phyloP scores from a whole-genome alignment of 352 stramenopile species.

The Phytophthora colocasiae region DNA sequence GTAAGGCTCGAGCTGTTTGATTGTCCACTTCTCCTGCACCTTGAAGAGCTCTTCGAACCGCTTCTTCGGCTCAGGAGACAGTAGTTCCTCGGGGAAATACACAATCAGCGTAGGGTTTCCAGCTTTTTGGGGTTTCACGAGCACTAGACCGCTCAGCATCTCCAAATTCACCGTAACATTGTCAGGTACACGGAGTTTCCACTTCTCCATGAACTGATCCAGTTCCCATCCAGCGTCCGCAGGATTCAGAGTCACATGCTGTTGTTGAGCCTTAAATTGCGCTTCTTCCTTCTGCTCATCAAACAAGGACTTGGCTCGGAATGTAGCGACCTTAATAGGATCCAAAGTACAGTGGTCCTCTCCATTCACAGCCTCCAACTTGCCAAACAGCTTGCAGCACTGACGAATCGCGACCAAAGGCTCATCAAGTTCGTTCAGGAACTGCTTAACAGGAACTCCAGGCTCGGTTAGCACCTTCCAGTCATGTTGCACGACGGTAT shows the following conservation, averaged over 20 bases:
- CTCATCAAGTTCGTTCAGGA: slow-evolving; percentile 48
- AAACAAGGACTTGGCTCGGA: slow-evolving; percentile 77
- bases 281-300: slow-evolving; percentile 60
- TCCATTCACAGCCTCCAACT: slow-evolving; percentile 18
- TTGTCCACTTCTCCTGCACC: slow-evolving; percentile 85
- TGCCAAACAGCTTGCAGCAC: slow-evolving; percentile 75
- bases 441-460: slow-evolving; percentile 50
- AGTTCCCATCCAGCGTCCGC: slow-evolving; percentile 56
- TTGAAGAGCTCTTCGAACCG: slow-evolving; percentile 83
- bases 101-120: slow-evolving; percentile 56
- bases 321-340: slow-evolving; percentile 69
- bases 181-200: slow-evolving; percentile 77
- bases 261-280: slow-evolving; percentile 42
- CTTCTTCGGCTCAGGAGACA: slow-evolving; percentile 77
- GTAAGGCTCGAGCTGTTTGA: slow-evolving; percentile 81
- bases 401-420: slow-evolving; percentile 68
- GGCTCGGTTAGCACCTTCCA: slow-evolving; percentile 56
- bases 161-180: slow-evolving; percentile 63
- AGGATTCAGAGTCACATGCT: slow-evolving; percentile 34
- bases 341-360: slow-evolving; percentile 61
- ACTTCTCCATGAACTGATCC: slow-evolving; percentile 84
- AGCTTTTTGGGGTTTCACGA: slow-evolving; percentile 51
- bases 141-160: slow-evolving; percentile 71
- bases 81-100: slow-evolving; percentile 70
- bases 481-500: slow-evolving; percentile 76